A percentile compares a stretch with the other conserved stretches of the same genome.
Evolutionary conservation across 331 rosid species (phyloP).

Genomic region (Malus hybrid): DNA sequence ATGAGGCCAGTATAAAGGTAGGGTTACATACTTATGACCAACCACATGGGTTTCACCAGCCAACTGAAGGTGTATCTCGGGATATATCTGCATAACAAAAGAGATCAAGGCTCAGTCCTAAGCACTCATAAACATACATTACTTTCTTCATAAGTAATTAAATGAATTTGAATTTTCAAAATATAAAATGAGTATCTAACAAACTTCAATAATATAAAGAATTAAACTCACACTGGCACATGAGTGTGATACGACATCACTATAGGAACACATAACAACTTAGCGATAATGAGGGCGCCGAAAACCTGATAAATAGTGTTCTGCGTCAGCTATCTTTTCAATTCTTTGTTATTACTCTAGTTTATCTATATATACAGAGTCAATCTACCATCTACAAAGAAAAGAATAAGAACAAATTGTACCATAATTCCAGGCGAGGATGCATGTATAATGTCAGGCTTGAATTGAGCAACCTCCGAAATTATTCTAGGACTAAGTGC

Average conservation of each 20-base stretch:
- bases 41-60: conserved; percentile 99
- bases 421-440: conserved; percentile 99
- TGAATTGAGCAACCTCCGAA: conserved; percentile 88
- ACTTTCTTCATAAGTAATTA: background rate
- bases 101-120: conserved; percentile 13
- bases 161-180: background rate
- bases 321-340: conserved; percentile 9
- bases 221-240: conserved; percentile 77
- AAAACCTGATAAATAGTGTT: conserved; percentile 57
- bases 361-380: background rate
- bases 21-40: conserved; percentile 65
- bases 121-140: background rate
- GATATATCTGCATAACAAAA: conserved; percentile 56
- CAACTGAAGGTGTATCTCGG: conserved; percentile 98
- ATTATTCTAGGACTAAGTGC: conserved; percentile 99
- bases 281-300: conserved; percentile 88
- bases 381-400: background rate
- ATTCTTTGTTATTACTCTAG: background rate
- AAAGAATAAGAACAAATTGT: conserved; percentile 10
- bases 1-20: conserved; percentile 3
- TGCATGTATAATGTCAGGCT: conserved; percentile 98
- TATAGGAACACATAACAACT: conserved; percentile 74
- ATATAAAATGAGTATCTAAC: background rate
- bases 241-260: conserved; percentile 99
- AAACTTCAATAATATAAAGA: background rate